Evolutionary conservation across 2,329 filamentous ascomycete genomes (phyloP).

Genomic region (Diplodia seriata): DNA sequence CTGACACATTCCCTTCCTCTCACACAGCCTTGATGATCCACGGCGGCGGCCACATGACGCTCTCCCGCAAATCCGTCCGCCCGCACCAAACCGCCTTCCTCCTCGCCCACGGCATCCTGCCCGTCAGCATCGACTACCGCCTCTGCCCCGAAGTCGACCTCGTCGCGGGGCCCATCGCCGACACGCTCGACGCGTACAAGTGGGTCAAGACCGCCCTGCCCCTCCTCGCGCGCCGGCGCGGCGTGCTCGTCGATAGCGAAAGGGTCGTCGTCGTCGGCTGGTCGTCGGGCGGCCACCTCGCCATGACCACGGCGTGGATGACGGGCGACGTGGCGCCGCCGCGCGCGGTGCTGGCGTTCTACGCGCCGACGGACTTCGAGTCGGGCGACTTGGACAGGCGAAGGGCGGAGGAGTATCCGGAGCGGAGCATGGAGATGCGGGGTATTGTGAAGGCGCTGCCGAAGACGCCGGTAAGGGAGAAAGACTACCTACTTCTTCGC

Average conservation of each 20-base stretch:
- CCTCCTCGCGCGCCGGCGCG: slow-evolving; percentile 32
- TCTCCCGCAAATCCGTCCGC: slow-evolving; percentile 50
- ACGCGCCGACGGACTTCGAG: neutral
- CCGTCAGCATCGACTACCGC: slow-evolving; percentile 59
- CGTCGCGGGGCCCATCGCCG: slow-evolving; percentile 55
- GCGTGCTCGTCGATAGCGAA: neutral
- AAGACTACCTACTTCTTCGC: no score
- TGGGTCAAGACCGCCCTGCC: slow-evolving; percentile 51
- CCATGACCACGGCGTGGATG: neutral
- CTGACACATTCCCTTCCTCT: neutral
- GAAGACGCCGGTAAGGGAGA: neutral
- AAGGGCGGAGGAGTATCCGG: neutral
- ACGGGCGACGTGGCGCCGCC: neutral
- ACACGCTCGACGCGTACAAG: slow-evolving; percentile 52
- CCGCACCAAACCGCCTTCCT: slow-evolving; percentile 49
- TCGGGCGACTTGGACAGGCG: neutral
- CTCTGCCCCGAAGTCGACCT: slow-evolving; percentile 59
- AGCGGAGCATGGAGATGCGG: neutral
- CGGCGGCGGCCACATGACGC: slow-evolving; percentile 53
- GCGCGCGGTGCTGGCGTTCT: neutral
- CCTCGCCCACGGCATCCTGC: slow-evolving; percentile 52
- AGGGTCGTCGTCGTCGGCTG: neutral
- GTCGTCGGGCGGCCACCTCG: neutral
- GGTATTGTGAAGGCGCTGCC: neutral
- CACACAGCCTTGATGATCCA: slow-evolving; percentile 54